Base-by-base conservation (phyloP, 306 rosid species). In the Rosa lucieae region DNA sequence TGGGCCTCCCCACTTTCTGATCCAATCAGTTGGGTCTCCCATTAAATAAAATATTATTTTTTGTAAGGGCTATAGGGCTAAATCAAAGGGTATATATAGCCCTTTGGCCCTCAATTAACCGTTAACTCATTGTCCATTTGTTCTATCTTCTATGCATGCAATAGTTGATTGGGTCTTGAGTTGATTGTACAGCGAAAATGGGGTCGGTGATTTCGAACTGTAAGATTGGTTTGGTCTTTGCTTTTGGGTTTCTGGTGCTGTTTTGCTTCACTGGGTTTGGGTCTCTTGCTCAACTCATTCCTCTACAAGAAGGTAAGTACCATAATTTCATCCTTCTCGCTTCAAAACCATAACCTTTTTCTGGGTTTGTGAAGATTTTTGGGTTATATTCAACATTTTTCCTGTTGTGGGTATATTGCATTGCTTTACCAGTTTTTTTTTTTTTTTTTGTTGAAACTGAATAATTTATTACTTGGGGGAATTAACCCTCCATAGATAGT, bases 291-390 rank as follows among this genome's bases (percentile, higher is more conserved):
- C 89, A 89, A 84, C 86, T 79, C 72, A 21, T 94, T 18, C 92
- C 97, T 37, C 75, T 77, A 72, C 81, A 86, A n/a, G 98, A 94
- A 94, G 97, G 98, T 94, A 67, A 56, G 78, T 74, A 5, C 55
- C 1, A 8, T 1, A 39, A 39, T 39, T 6, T 7, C 8, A 6
- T 59, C 18, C 2, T 48, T 23, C 35, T 80, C 49, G 12, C 2
- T 7, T 59, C 3, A 49, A 26, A 4, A 0, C n/a, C 23, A 13
- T 7, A 23, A 58, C 4, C 14, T 8, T 58, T 58, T 58, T 20
- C 44, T 47, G 69, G 10, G 62, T 58, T 0, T 69, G 71, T n/a
- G 72, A 6, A 5, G 5, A 51, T 73, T 62, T 32, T 23, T 15
- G 26, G 51, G 52, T 10, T 9, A 20, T 5, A 39, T 39, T 66